Percentiles rank a stretch among this genome's conserved stretches.
Evolutionary conservation across 2,329 filamentous ascomycete species (phyloP).

Genomic region (Talaromyces sp.): DNA sequence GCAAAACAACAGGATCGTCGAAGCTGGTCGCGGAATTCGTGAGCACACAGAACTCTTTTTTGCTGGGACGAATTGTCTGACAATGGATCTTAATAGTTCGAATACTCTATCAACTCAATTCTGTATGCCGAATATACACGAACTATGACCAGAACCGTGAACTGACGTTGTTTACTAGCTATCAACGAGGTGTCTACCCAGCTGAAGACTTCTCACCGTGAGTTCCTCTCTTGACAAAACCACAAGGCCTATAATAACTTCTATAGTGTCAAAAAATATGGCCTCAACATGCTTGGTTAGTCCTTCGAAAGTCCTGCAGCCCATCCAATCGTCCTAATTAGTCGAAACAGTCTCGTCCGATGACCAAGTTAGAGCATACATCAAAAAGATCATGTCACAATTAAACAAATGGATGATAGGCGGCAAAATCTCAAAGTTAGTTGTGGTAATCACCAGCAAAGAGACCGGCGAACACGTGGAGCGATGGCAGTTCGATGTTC

Average conservation of each 20-base stretch:
- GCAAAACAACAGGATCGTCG: constrained; percentile 55
- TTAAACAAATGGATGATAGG: constrained; percentile 97
- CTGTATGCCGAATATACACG: constrained; percentile 55
- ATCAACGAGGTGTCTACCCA: constrained; percentile 79
- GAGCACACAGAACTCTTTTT: constrained; percentile 36
- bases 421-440: constrained; percentile 94
- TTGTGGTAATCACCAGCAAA: constrained; percentile 94
- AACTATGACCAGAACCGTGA: background rate
- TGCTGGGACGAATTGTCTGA: constrained; percentile 37
- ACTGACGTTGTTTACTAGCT: constrained; percentile 51
- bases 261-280: constrained; percentile 89
- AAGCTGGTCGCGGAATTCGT: constrained; percentile 96
- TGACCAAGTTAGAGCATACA: constrained; percentile 97
- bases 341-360: constrained; percentile 73
- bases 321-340: constrained; percentile 20
- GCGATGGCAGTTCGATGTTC: constrained; percentile 94
- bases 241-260: background rate
- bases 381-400: constrained; percentile 99
- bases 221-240: constrained; percentile 30
- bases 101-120: constrained; percentile 98
- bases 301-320: constrained; percentile 8
- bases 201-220: constrained; percentile 95
- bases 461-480: constrained; percentile 96
- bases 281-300: constrained; percentile 87
- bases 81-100: constrained; percentile 54